Conservation (phyloP, 257 asterid species). For the Datura wrightii region DNA sequence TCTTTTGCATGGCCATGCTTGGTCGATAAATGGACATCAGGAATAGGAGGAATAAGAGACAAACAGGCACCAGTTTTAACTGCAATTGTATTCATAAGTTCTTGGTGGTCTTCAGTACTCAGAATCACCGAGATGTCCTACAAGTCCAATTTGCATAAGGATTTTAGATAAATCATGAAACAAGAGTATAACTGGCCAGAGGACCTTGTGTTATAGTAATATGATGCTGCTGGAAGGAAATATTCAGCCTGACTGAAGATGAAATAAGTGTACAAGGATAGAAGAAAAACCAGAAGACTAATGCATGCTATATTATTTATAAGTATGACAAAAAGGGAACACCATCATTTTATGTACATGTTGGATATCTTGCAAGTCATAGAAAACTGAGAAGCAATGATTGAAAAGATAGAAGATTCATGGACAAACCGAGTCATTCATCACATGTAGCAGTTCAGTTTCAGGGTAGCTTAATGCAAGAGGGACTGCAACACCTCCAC, state of each 20-base stretch:
- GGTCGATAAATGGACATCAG: constrained; percentile 41
- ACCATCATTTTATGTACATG: neutral
- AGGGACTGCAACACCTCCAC: constrained; percentile 96
- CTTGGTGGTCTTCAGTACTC: constrained; percentile 90
- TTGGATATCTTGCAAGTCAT: neutral
- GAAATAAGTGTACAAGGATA: neutral
- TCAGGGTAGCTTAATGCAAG: constrained; percentile 98
- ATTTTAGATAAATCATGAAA: constrained; percentile 5
- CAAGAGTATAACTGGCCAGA: neutral
- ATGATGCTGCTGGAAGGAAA: neutral
- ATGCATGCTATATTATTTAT: neutral
- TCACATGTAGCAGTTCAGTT: constrained; percentile 87
- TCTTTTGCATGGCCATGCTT: constrained; percentile 36
- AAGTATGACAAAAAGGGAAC: neutral
- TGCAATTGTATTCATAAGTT: constrained; percentile 74
- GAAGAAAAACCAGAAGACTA: neutral
- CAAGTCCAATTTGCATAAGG: constrained; percentile 21
- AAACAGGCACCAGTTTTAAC: constrained; percentile 73
- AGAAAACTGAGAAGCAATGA: neutral
- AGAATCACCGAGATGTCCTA: constrained; percentile 79
- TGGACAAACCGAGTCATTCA: constrained; percentile 80
- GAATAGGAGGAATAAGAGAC: constrained; percentile 74
- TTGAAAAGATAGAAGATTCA: constrained; percentile 28
- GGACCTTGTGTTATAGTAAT: neutral
- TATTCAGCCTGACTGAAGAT: neutral